These are phyloP conservation scores for Tetradesmus obliquus DNA, from an alignment of 139 green algal species.

Conservation along the genomic window DNA sequence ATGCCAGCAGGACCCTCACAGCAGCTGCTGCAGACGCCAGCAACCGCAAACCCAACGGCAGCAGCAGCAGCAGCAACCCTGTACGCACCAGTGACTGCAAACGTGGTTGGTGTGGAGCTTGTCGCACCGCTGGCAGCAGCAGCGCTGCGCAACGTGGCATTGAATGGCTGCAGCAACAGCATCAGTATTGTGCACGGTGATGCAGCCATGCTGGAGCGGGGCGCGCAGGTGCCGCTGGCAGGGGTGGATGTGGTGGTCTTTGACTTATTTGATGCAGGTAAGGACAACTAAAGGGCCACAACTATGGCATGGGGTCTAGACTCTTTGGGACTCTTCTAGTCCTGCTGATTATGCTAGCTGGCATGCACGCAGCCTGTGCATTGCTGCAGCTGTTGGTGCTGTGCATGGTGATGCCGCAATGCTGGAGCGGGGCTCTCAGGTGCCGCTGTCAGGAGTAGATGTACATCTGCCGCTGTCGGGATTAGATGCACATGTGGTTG, in stretches of 20 bases:
- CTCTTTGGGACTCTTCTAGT: no score
- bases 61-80: neutral
- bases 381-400: no score
- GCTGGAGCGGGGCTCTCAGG: no score
- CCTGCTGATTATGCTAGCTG: no score
- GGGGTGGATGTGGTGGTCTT: constrained; percentile 42
- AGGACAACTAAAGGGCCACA: no score
- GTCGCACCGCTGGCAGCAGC: neutral
- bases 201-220: constrained; percentile 11
- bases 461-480: no score
- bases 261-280: constrained; percentile 49
- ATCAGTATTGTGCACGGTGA: constrained; percentile 43
- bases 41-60: neutral
- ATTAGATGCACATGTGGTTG: no score
- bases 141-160: constrained; percentile 26
- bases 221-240: neutral
- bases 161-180: neutral
- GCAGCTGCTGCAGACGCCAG: neutral
- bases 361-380: no score
- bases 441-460: no score
- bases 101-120: neutral
- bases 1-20: neutral
- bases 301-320: no score
- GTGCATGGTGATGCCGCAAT: no score
- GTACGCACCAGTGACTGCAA: neutral